Evolutionary conservation across 2,329 filamentous ascomycete genomes (phyloP), one percentile per base, ranked within the genome.

Genomic region (Cercospora zeina): DNA sequence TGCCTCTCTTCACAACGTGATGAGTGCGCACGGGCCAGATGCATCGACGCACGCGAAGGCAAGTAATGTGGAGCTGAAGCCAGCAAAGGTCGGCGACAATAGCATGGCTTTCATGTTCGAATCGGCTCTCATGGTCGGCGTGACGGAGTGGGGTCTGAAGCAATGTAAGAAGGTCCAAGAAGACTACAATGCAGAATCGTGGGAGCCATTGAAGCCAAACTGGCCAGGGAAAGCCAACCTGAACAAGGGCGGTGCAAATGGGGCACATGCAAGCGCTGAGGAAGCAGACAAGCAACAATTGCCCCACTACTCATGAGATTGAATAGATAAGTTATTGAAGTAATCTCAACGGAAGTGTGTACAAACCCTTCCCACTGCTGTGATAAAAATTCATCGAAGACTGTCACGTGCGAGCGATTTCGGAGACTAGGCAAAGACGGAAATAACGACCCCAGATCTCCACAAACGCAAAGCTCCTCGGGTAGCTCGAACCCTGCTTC

Each of bases 131-230:
- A 88, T 89, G 85, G 81, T 90, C 1, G 87, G 87, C 1, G 87
- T 90, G 30, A 89, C 88, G 1, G 84, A 88, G 62, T 90, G 87
- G 87, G 88, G 87, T 1, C 75, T 90, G 65, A 88, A 85, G 74
- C 84, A 84, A 65, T 93, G 87, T 72, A 77, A 81, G 70, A 90
- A 89, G 76, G 83, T 89, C 42, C 88, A 90, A 78, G 81, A 85
- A 67, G 84, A 84, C 61, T 96, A 95, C 72, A 92, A 86, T 72
- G 85, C 87, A 61, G 89, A 96, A 79, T 93, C 89, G 73, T 96
- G 91, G 91, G 86, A 79, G 68, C 75, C 77, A 13, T 65, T 82
- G 67, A 80, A 80, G 70, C 72, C 79, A 62, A 78, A 77, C 59
- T 82, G 70, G 49, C 71, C 70, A 9, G 61, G 62, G 19, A 62